phyloP scores from a whole-genome alignment of 129 eudicot species.

The Flaveria linearis region DNA sequence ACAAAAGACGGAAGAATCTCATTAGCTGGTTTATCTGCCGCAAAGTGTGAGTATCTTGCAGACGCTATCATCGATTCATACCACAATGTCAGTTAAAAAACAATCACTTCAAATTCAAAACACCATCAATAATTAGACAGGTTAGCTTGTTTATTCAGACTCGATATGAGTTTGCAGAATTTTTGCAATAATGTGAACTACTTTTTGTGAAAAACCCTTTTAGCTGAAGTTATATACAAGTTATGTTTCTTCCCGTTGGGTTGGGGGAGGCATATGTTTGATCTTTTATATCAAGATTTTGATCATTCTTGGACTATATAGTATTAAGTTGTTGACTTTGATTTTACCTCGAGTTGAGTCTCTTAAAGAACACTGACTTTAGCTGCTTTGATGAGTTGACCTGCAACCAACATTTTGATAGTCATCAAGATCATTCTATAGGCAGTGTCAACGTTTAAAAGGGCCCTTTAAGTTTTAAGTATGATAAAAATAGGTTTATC shows the following conservation, averaged over 20 bases:
- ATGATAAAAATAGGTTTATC: no score
- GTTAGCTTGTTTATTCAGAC: conserved; percentile 24
- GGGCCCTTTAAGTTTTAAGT: no score
- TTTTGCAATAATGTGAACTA: conserved; percentile 34
- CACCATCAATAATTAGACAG: conserved; percentile 21
- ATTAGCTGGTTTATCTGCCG: conserved; percentile 87
- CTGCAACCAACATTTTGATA: no score
- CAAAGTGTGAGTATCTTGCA: conserved; percentile 97
- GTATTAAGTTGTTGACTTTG: not conserved
- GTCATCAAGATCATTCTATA: no score
- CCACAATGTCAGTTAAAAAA: conserved; percentile 73
- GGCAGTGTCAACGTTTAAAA: no score
- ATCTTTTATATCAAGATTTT: not conserved
- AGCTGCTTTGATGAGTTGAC: no score
- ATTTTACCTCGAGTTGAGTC: not conserved
- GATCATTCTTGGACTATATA: not conserved
- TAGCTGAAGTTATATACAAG: conserved; percentile 27
- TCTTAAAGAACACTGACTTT: no score
- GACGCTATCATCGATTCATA: conserved; percentile 96
- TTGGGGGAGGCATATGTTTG: conserved; percentile 26
- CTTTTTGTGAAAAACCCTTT: conserved; percentile 26
- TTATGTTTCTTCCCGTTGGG: conserved; percentile 34
- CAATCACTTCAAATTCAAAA: not conserved
- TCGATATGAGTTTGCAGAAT: conserved; percentile 26
- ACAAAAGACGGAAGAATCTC: conserved; percentile 99